A percentile compares a stretch with the other conserved stretches of the same genome.
These are phyloP conservation scores for Oryza officinalis DNA, from an alignment of 176 grass and related monocot genomes.

Conservation along the genomic window DNA sequence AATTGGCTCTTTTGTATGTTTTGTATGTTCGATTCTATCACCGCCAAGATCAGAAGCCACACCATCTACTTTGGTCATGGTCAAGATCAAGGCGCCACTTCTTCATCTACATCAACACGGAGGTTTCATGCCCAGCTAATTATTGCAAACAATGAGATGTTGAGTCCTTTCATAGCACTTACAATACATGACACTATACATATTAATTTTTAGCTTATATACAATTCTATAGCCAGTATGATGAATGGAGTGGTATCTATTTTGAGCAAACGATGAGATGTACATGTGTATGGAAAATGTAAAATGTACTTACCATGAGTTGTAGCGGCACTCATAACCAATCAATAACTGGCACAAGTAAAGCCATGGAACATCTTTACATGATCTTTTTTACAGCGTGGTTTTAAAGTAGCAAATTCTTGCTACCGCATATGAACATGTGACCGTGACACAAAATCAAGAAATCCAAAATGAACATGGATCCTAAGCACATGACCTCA, in stretches of 20 bases:
- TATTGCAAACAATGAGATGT: not conserved
- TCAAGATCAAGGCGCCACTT: no score
- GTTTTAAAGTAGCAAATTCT: not conserved
- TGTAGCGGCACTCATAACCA: not conserved
- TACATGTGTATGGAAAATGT: not conserved
- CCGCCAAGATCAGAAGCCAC: no score
- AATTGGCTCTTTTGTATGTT: no score
- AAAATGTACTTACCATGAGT: not conserved
- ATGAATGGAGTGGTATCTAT: not conserved
- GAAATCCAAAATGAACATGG: not conserved
- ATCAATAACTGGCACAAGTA: not conserved
- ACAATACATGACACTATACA: not conserved
- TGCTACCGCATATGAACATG: not conserved
- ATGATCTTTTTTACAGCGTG: not conserved
- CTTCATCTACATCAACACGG: no score
- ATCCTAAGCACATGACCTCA: not conserved
- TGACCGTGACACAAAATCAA: not conserved
- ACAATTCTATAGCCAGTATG: not conserved
- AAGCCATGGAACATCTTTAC: not conserved
- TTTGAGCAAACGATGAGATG: not conserved
- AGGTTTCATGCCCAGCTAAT: not conserved
- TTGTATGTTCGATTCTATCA: no score
- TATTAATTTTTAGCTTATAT: not conserved
- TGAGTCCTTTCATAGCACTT: not conserved
- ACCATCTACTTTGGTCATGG: no score